Evolutionary conservation across 805 yeast genomes (phyloP).

Genomic region (Kodamaea neixiangensis): DNA sequence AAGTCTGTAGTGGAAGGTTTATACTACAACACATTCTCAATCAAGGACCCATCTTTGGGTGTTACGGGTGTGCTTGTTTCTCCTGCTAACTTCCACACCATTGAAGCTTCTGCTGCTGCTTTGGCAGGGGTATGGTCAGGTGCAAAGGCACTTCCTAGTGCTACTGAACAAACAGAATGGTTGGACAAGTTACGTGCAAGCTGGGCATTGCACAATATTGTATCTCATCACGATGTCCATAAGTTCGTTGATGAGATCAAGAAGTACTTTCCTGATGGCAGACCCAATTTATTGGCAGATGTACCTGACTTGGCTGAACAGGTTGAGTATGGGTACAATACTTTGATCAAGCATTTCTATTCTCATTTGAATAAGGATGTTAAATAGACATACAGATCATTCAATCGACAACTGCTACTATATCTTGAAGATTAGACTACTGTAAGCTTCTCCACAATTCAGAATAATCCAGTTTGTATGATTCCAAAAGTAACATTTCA

Average conservation of each 20-base stretch:
- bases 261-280: slow-evolving; percentile 8
- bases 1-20: slow-evolving; percentile 14
- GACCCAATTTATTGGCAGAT: slow-evolving; percentile 8
- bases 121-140: slow-evolving; percentile 59
- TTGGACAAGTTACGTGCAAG: slow-evolving; percentile 20
- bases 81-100: slow-evolving; percentile 48
- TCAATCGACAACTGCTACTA: not conserved
- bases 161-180: slow-evolving; percentile 41
- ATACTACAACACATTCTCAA: slow-evolving; percentile 33
- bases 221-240: slow-evolving; percentile 1
- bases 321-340: slow-evolving; percentile 8
- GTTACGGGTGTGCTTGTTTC: slow-evolving; percentile 43
- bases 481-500: too few relatives aligned
- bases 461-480: too few relatives aligned
- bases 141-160: slow-evolving; percentile 37
- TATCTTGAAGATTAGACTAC: not conserved
- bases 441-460: too few relatives aligned
- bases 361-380: not conserved
- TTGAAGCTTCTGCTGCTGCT: slow-evolving; percentile 56
- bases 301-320: slow-evolving; percentile 1
- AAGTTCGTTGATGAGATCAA: slow-evolving; percentile 14
- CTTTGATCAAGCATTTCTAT: slow-evolving; percentile 10
- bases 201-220: slow-evolving; percentile 2
- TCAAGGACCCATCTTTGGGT: slow-evolving; percentile 46
- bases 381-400: not conserved